Conservation (phyloP, 192 early-diverging fungal genomes). For the Entomortierella beljakovae region DNA sequence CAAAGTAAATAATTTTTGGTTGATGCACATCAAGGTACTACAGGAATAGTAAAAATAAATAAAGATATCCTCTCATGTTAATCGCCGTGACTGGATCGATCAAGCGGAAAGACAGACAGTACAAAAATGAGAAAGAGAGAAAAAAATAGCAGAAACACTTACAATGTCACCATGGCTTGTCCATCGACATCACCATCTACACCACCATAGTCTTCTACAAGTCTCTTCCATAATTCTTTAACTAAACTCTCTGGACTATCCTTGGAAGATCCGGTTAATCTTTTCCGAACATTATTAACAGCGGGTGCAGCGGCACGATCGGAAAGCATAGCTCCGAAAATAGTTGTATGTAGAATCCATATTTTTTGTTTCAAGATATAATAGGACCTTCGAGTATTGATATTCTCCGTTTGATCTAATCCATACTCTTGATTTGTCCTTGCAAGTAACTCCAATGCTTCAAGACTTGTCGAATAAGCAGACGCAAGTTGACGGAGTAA, state of each 20-base stretch:
- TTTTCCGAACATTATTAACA: slow-evolving; percentile 11
- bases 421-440: slow-evolving; percentile 39
- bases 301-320: slow-evolving; percentile 31
- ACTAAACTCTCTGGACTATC: slow-evolving; percentile 39
- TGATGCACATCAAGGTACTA: slow-evolving; percentile 37
- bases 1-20: slow-evolving; percentile 34
- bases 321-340: slow-evolving; percentile 52
- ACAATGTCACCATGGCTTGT: slow-evolving; percentile 57
- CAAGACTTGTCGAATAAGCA: slow-evolving; percentile 32
- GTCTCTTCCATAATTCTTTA: slow-evolving; percentile 44
- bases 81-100: not conserved
- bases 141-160: slow-evolving; percentile 19
- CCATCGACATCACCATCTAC: slow-evolving; percentile 56
- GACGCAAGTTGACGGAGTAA: slow-evolving; percentile 50
- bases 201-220: slow-evolving; percentile 52
- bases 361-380: slow-evolving; percentile 51
- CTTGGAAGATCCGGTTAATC: slow-evolving; percentile 33
- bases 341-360: slow-evolving; percentile 51
- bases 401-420: slow-evolving; percentile 3
- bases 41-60: not conserved
- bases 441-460: slow-evolving; percentile 39
- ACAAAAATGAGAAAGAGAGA: not conserved
- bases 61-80: not conserved
- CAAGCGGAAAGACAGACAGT: not conserved
- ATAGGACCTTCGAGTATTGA: slow-evolving; percentile 24